These are phyloP conservation scores for Ascochyta fabae DNA, from an alignment of 2,329 filamentous ascomycete genomes.

Conservation along the genomic window DNA sequence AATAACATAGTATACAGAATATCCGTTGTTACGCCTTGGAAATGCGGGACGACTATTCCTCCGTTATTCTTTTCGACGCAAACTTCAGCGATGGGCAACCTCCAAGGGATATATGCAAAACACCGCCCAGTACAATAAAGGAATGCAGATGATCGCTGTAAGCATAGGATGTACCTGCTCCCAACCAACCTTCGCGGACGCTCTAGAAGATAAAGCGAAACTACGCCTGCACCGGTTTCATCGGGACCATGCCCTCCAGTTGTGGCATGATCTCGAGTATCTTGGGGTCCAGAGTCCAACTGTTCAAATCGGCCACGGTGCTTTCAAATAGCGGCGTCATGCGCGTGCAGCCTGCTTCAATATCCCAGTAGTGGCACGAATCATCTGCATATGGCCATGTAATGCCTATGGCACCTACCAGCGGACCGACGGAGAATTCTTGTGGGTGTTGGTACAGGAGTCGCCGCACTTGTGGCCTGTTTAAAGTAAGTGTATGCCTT, in stretches of 20 bases:
- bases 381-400: constrained; percentile 46
- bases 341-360: constrained; percentile 41
- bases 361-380: constrained; percentile 47
- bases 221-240: constrained; percentile 22
- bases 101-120: constrained; percentile 7
- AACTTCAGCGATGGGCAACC: background rate
- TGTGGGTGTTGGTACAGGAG: constrained; percentile 42
- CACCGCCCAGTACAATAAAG: constrained; percentile 1
- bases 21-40: constrained; percentile 1
- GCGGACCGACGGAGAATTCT: constrained; percentile 35
- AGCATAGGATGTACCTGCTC: background rate
- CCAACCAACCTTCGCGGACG: constrained; percentile 10
- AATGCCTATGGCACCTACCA: constrained; percentile 39
- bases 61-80: background rate
- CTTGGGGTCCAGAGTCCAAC: constrained; percentile 45
- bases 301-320: constrained; percentile 40
- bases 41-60: background rate
- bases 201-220: background rate
- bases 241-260: constrained; percentile 39
- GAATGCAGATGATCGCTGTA: background rate
- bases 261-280: constrained; percentile 43
- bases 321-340: constrained; percentile 45
- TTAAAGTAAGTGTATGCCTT: constrained; percentile 19
- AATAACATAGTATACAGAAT: constrained; percentile 1
- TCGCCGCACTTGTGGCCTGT: constrained; percentile 44